Conservation (phyloP, 768 basidiomycete genomes). For the Xerocomus brunneocitrinus region DNA sequence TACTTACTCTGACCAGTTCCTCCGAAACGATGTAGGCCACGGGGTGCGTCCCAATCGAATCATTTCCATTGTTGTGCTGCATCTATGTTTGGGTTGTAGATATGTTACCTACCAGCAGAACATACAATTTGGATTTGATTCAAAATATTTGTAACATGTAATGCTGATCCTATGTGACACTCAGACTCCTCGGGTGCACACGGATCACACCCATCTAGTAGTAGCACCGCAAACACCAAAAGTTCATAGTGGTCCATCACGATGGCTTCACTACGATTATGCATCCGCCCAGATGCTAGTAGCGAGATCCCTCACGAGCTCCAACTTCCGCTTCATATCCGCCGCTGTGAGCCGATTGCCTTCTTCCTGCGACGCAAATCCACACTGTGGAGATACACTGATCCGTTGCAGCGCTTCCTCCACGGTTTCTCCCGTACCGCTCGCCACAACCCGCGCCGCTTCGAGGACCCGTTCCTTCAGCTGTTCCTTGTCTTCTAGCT, state of each 20-base stretch:
- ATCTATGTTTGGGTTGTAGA: neutral
- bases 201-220: no score
- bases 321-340: slow-evolving; percentile 10
- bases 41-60: neutral
- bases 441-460: slow-evolving; percentile 41
- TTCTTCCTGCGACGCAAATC: slow-evolving; percentile 44
- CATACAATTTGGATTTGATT: no score
- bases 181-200: no score
- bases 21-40: slow-evolving; percentile 54
- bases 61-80: slow-evolving; percentile 4
- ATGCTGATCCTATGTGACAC: no score
- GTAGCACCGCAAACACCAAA: no score
- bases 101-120: no score
- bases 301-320: no score
- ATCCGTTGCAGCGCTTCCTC: slow-evolving; percentile 39
- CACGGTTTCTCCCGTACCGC: slow-evolving; percentile 33
- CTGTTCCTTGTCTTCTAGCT: slow-evolving; percentile 38
- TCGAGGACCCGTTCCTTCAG: slow-evolving; percentile 38
- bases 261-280: neutral
- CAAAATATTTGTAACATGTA: no score
- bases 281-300: slow-evolving; percentile 30
- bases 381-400: slow-evolving; percentile 46
- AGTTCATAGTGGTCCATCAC: no score
- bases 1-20: slow-evolving; percentile 48
- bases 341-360: slow-evolving; percentile 23